Evolutionary conservation across 805 yeast genomes (phyloP), one percentile per base, ranked within the genome.

Genomic region (Wickerhamomyces chambardii): DNA sequence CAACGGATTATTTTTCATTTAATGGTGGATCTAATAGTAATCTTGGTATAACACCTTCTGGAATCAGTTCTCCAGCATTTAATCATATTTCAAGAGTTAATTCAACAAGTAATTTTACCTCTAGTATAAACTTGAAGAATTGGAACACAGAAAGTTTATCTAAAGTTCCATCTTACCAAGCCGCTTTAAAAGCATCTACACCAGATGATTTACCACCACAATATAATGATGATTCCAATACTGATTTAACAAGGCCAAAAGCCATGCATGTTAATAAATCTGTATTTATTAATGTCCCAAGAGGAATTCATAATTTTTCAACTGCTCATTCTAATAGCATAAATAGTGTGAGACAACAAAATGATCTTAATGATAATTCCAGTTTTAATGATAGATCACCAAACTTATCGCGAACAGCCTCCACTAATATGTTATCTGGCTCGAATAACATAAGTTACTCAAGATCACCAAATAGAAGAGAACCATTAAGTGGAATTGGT

Each of bases 111-210:
- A 59, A 59, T 17, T 37, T 58, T 6, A 43, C 51, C 1, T 16
- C 40, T 28, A 41, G 41, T 36, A 4, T 42, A 36, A 26, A 36
- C 35, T 17, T 33, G 6, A 48, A 50, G 12, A 69, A 61, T 21
- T 62, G 68, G 66, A 69, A 70, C 38, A 40, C 66, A 3, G 53
- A 55, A 6, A 56, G 64, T 3, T 44, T 85, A 43, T 76, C 82
- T 16, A 63, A 75, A 33, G 95, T 90, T 6, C 97, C 97, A 0
- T 77, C 95, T 0, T 90, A 90, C 56, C 70, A 69, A 7, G 78
- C 83, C 24, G 97, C 97, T 0, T 58, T 87, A 55, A 73, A 71
- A 47, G 56, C 73, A 3, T 77, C 68, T 31, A 61, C 58, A 6
- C 57, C 67, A 10, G 70, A 63, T 16, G 75, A 71, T 35, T 58